phyloP scores from a whole-genome alignment of 495 filamentous ascomycete genomes.

The Neurospora tetrasperma region DNA sequence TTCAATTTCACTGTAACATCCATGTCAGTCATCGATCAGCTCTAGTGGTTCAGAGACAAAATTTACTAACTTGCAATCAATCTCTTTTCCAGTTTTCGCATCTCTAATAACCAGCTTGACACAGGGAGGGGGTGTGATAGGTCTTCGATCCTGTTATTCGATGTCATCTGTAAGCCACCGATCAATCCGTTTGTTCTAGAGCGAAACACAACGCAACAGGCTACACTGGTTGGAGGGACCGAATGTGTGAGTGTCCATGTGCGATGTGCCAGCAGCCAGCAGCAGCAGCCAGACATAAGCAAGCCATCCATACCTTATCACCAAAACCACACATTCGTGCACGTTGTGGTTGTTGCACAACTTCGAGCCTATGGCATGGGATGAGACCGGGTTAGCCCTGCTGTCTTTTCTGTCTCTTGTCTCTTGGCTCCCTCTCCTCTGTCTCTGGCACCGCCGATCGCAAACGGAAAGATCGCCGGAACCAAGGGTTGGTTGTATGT shows the following conservation, averaged over 20 bases:
- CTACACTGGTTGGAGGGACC: not conserved
- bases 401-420: not conserved
- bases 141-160: constrained; percentile 66
- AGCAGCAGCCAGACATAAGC: not conserved
- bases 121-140: constrained; percentile 93
- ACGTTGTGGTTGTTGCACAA: constrained; percentile 86
- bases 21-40: not conserved
- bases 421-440: not conserved
- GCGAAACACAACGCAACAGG: not conserved
- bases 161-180: not conserved
- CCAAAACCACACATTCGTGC: constrained; percentile 99
- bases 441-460: not conserved
- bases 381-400: constrained; percentile 3
- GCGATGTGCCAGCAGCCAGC: not conserved
- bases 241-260: not conserved
- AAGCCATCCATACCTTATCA: constrained; percentile 60
- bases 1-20: constrained; percentile 46
- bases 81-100: constrained; percentile 67
- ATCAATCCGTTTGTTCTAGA: not conserved
- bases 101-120: constrained; percentile 78
- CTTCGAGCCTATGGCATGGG: constrained; percentile 48
- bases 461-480: not conserved
- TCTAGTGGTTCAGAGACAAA: too few relatives aligned
- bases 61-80: constrained; percentile 71
- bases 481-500: not conserved